A percentile compares a stretch with the other conserved stretches of the same genome.
phyloP scores from a whole-genome alignment of 768 basidiomycete genomes.

The Boletus subcaerulescens region DNA sequence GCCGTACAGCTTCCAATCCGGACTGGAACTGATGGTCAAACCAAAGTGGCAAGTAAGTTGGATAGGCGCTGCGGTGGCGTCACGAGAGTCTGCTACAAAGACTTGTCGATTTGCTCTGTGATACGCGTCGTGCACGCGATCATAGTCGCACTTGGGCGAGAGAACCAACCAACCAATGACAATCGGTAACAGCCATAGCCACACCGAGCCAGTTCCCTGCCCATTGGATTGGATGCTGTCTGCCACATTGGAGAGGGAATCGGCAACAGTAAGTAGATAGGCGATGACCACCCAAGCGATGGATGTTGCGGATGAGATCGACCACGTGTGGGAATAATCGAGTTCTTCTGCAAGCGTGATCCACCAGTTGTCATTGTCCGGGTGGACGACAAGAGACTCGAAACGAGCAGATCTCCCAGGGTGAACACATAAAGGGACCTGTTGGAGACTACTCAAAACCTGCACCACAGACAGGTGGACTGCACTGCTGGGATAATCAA shows the following conservation, averaged over 20 bases:
- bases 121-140: constrained; percentile 25
- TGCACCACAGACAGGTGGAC: constrained; percentile 25
- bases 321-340: constrained; percentile 40
- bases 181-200: constrained; percentile 44
- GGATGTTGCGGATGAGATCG: constrained; percentile 37
- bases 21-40: constrained; percentile 13
- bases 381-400: constrained; percentile 41
- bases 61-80: not conserved
- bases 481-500: constrained; percentile 22
- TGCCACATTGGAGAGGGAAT: constrained; percentile 15
- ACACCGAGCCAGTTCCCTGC: constrained; percentile 38
- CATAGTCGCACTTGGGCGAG: constrained; percentile 38
- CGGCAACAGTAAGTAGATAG: constrained; percentile 26
- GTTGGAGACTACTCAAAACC: constrained; percentile 41
- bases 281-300: constrained; percentile 46
- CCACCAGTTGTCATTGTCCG: constrained; percentile 45
- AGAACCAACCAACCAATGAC: constrained; percentile 41
- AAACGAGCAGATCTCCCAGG: constrained; percentile 28
- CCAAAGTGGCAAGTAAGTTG: constrained; percentile 6
- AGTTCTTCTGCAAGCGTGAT: constrained; percentile 29
- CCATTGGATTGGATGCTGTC: constrained; percentile 32
- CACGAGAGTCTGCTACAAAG: not conserved
- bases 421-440: constrained; percentile 36
- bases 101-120: constrained; percentile 10
- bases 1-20: not conserved